Conservation (phyloP, 2,329 filamentous ascomycete genomes). For the Colletotrichum sublineola region DNA sequence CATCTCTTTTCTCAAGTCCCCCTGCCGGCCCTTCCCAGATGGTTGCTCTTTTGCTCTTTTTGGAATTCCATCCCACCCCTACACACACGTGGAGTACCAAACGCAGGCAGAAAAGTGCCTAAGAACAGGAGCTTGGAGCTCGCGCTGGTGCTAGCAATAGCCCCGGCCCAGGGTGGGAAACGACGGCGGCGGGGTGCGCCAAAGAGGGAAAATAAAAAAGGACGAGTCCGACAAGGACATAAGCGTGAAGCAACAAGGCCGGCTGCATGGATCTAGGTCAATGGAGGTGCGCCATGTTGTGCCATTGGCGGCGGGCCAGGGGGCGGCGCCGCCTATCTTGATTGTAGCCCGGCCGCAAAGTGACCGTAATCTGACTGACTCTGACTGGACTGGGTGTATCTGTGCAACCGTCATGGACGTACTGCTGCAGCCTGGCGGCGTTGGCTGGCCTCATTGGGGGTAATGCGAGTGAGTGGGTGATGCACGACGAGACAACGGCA, state of each 20-base stretch:
- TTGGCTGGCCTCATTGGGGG: constrained; percentile 30
- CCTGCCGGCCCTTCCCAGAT: constrained; percentile 21
- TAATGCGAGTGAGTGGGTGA: constrained; percentile 26
- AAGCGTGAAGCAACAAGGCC: constrained; percentile 40
- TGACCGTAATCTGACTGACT: constrained; percentile 24
- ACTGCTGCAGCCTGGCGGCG: constrained; percentile 16
- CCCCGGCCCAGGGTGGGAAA: constrained; percentile 34
- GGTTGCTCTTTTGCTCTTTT: constrained; percentile 38
- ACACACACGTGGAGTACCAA: constrained; percentile 40
- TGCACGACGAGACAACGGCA: constrained; percentile 23
- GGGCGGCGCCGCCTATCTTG: constrained; percentile 31
- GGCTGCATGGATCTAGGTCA: constrained; percentile 37
- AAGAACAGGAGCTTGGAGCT: constrained; percentile 37
- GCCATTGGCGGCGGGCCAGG: constrained; percentile 41
- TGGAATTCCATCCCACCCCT: constrained; percentile 34
- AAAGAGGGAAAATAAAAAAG: constrained; percentile 29
- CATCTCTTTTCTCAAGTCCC: constrained; percentile 23
- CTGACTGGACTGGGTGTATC: constrained; percentile 24
- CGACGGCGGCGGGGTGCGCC: constrained; percentile 30
- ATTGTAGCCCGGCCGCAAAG: constrained; percentile 33
- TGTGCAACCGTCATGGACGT: constrained; percentile 4
- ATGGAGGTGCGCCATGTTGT: constrained; percentile 42
- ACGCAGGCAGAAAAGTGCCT: constrained; percentile 30
- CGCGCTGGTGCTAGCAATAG: constrained; percentile 34
- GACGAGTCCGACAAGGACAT: constrained; percentile 25